Percentiles rank a stretch among this genome's conserved stretches.
These are phyloP conservation scores for Taphrina pruni DNA, from an alignment of 1,139 yeast species.

Conservation along the genomic window DNA sequence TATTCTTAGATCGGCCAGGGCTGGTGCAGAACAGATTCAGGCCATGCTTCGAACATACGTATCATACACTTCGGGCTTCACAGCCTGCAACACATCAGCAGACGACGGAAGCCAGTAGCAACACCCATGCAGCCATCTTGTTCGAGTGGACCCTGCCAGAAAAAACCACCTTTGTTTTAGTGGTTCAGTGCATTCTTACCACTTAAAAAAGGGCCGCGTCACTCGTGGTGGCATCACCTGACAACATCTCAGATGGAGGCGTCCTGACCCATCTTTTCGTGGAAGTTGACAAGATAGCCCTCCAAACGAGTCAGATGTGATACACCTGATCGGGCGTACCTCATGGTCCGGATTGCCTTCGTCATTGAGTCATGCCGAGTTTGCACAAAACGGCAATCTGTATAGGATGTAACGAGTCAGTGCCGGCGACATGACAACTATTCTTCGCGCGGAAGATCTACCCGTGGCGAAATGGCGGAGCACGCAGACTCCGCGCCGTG, in stretches of 20 bases:
- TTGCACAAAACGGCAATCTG: neutral
- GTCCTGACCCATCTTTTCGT: neutral
- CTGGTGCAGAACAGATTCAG: neutral
- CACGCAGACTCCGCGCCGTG: constrained; percentile 3
- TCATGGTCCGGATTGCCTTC: neutral
- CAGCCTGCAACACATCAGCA: too few species aligned
- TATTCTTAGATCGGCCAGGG: constrained; percentile 1
- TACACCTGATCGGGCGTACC: neutral
- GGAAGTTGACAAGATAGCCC: constrained; percentile 2
- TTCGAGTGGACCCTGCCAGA: neutral
- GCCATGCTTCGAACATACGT: too few species aligned
- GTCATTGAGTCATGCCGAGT: neutral
- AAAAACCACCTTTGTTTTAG: too few species aligned
- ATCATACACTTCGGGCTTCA: too few species aligned
- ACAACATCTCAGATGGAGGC: constrained; percentile 7
- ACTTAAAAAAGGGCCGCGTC: constrained; percentile 4
- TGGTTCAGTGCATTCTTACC: neutral
- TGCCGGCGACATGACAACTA: neutral
- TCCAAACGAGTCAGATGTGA: neutral
- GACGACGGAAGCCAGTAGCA: too few species aligned
- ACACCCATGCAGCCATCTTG: neutral
- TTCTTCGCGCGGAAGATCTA: constrained; percentile 1
- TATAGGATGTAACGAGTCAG: too few species aligned
- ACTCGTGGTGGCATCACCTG: constrained; percentile 17
- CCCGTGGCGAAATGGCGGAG: neutral